A percentile compares a stretch with the other conserved stretches of the same genome.
These are phyloP conservation scores for Leishmania tarentolae DNA, from an alignment of 208 protist species.

Conservation along the genomic window DNA sequence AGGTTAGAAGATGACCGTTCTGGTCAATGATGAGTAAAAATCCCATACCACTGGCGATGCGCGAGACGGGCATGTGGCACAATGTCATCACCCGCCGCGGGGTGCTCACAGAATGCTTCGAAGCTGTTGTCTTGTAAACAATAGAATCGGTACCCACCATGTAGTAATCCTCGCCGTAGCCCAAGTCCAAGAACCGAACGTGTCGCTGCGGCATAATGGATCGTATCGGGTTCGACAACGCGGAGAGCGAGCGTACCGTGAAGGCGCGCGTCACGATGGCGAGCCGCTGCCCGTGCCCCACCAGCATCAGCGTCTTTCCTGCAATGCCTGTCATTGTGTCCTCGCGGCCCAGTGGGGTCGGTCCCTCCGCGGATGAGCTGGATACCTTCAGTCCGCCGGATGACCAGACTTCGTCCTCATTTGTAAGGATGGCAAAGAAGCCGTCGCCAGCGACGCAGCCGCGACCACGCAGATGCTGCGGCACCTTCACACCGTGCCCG, in stretches of 20 bases:
- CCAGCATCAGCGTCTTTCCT: slow-evolving; percentile 69
- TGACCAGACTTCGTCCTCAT: slow-evolving; percentile 86
- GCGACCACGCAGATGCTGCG: slow-evolving; percentile 66
- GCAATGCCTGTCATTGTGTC: slow-evolving; percentile 74
- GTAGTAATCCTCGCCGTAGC: slow-evolving; percentile 85
- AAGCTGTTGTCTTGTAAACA: slow-evolving; percentile 86
- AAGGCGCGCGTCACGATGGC: slow-evolving; percentile 75
- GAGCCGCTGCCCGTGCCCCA: slow-evolving; percentile 70
- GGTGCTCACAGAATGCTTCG: slow-evolving; percentile 68
- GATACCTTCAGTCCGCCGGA: slow-evolving; percentile 66
- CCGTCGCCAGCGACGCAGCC: slow-evolving; percentile 84
- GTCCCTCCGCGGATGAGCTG: slow-evolving; percentile 39
- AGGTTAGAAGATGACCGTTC: slow-evolving; percentile 79
- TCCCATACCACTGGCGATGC: slow-evolving; percentile 73
- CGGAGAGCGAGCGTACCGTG: slow-evolving; percentile 79
- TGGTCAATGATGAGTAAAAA: slow-evolving; percentile 89
- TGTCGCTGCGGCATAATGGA: slow-evolving; percentile 79
- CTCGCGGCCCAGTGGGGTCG: slow-evolving; percentile 56
- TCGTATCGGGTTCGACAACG: slow-evolving; percentile 64
- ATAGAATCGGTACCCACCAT: slow-evolving; percentile 87
- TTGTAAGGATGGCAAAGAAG: slow-evolving; percentile 88
- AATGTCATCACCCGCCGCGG: slow-evolving; percentile 86
- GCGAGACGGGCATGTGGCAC: slow-evolving; percentile 67
- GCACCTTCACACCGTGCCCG: slow-evolving; percentile 69
- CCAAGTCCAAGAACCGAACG: slow-evolving; percentile 77